Conservation (phyloP, 2,329 filamentous ascomycete species). For the Fusarium burgessii region DNA sequence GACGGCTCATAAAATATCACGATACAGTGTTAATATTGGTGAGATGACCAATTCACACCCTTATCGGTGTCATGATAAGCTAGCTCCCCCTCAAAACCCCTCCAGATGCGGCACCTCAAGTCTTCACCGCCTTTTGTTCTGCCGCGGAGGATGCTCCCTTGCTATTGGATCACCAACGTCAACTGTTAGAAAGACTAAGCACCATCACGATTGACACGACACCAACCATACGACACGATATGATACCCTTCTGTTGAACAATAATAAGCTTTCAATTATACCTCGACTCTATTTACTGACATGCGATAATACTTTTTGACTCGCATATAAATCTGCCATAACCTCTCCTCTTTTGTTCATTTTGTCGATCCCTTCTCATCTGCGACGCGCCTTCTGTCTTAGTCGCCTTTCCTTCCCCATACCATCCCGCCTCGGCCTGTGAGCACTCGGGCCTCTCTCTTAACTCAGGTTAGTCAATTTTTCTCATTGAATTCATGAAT, state of each 20-base stretch:
- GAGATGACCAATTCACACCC: constrained; percentile 15
- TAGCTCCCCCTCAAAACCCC: constrained; percentile 2
- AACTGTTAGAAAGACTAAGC: constrained; percentile 15
- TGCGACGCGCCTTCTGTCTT: constrained; percentile 36
- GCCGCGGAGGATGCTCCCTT: constrained; percentile 17
- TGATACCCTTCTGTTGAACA: constrained; percentile 36
- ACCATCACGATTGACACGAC: constrained; percentile 31
- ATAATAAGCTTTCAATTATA: constrained; percentile 20
- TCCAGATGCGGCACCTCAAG: not conserved
- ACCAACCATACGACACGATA: constrained; percentile 9
- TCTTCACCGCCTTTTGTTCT: constrained; percentile 44
- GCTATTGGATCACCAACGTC: constrained; percentile 30
- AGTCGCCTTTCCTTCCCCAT: constrained; percentile 42
- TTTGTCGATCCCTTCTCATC: constrained; percentile 34
- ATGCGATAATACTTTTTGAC: constrained; percentile 29
- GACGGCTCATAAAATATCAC: not conserved
- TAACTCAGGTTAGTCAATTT: constrained; percentile 37
- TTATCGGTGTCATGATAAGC: constrained; percentile 18
- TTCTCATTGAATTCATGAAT: constrained; percentile 15
- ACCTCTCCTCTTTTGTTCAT: not conserved
- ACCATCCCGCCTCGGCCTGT: constrained; percentile 41
- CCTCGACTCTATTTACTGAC: constrained; percentile 12
- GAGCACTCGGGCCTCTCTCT: constrained; percentile 36
- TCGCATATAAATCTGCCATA: not conserved
- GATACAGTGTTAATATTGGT: constrained; percentile 6